Evolutionary conservation across 306 rosid genomes (phyloP).

Genomic region (Ormosia semicastrata): DNA sequence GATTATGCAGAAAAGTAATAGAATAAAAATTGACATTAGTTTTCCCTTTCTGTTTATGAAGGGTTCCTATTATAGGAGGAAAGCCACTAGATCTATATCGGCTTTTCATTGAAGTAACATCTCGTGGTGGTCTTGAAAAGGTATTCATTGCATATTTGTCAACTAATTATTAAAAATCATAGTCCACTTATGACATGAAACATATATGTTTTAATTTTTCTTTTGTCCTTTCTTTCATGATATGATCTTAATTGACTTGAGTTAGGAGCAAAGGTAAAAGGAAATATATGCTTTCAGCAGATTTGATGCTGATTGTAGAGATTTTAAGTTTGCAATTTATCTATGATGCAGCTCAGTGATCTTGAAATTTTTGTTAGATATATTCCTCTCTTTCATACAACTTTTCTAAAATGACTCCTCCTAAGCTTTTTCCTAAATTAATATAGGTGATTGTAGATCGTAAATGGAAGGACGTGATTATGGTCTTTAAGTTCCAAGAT

Average conservation of each 20-base stretch:
- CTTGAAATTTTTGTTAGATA: slow-evolving; percentile 6
- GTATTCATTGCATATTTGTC: slow-evolving; percentile 33
- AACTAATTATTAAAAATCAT: background rate
- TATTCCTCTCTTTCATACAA: background rate
- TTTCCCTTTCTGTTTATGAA: slow-evolving; percentile 29
- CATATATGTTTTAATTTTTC: background rate
- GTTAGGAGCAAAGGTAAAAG: background rate
- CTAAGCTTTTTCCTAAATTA: slow-evolving; percentile 15
- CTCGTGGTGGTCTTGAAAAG: slow-evolving; percentile 85
- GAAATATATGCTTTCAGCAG: background rate
- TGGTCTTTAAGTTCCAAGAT: slow-evolving; percentile 57
- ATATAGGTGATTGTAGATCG: slow-evolving; percentile 72
- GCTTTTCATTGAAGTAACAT: slow-evolving; percentile 80
- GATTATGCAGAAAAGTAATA: slow-evolving; percentile 10
- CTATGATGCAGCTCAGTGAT: slow-evolving; percentile 1
- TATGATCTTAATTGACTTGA: slow-evolving; percentile 1
- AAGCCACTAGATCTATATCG: slow-evolving; percentile 66
- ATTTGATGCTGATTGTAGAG: slow-evolving; percentile 9
- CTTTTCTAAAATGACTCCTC: background rate
- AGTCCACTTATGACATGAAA: slow-evolving; percentile 14
- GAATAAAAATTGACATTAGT: background rate
- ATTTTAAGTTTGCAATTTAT: slow-evolving; percentile 6
- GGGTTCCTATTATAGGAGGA: slow-evolving; percentile 82
- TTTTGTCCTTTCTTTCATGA: background rate
- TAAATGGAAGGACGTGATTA: slow-evolving; percentile 76